phyloP scores from a whole-genome alignment of 345 rosid species.

The Hibiscus syriacus region DNA sequence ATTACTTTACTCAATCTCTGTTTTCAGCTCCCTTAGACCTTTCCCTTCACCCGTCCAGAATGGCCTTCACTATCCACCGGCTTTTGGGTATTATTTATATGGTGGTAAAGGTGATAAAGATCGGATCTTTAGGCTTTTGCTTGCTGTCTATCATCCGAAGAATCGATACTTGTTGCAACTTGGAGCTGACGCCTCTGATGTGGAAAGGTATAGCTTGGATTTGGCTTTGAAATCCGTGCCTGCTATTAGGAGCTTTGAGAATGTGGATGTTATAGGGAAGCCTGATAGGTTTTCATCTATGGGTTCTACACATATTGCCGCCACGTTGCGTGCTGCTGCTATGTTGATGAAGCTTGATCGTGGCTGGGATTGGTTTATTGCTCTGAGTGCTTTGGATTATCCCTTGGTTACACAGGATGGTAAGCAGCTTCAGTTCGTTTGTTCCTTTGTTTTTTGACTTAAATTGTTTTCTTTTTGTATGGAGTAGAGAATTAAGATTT shows the following conservation, averaged over 20 bases:
- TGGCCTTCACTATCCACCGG: conserved; percentile 78
- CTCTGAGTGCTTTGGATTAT: conserved; percentile 80
- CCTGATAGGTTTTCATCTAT: conserved; percentile 58
- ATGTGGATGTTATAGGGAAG: conserved; percentile 85
- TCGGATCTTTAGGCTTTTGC: conserved; percentile 70
- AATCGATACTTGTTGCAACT: conserved; percentile 86
- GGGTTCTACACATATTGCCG: conserved; percentile 72
- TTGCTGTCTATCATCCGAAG: conserved; percentile 92
- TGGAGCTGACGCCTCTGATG: conserved; percentile 64
- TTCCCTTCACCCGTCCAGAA: conserved; percentile 70
- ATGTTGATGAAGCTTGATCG: conserved; percentile 62
- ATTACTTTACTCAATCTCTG: conserved; percentile 64
- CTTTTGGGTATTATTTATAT: conserved; percentile 81
- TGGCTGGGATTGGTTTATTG: conserved; percentile 88
- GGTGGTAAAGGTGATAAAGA: conserved; percentile 68
- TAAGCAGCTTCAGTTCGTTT: conserved; percentile 16
- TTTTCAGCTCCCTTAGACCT: conserved; percentile 56
- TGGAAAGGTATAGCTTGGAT: conserved; percentile 54
- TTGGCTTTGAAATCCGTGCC: conserved; percentile 61
- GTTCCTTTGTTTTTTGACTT: neutral
- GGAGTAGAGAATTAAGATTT: neutral
- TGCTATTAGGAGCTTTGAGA: conserved; percentile 59
- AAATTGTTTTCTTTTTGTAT: neutral
- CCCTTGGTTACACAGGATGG: conserved; percentile 94
- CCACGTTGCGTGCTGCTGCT: conserved; percentile 71